Conservation (phyloP, 2,329 filamentous ascomycete species). For the Scortechinia acanthostroma region DNA sequence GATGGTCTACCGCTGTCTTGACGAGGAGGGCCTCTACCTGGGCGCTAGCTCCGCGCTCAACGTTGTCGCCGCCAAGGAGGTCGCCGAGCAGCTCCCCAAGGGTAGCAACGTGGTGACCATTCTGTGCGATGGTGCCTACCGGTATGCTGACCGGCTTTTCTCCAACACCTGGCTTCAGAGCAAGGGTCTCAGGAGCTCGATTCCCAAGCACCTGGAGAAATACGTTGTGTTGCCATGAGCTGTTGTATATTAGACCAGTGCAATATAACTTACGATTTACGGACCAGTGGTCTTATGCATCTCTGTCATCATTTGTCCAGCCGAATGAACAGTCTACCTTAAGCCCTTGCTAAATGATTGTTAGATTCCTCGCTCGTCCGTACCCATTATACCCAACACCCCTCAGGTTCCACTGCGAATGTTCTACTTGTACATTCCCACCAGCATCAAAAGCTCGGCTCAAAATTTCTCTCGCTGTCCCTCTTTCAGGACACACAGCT, state of each 20-base stretch:
- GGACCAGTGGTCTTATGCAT: no score
- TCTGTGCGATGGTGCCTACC: conserved; percentile 91
- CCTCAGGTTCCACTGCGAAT: background rate
- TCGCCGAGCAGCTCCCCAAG: conserved; percentile 81
- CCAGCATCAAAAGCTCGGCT: background rate
- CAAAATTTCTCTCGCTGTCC: background rate
- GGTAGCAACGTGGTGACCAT: conserved; percentile 90
- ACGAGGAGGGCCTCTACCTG: conserved; percentile 91
- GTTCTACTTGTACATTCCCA: background rate
- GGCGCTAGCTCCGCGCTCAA: conserved; percentile 91
- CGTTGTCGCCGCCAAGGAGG: conserved; percentile 88
- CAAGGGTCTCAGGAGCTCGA: conserved; percentile 74
- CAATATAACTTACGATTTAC: no score
- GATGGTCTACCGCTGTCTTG: conserved; percentile 94
- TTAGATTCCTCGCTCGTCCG: background rate
- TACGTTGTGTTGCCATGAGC: conserved; percentile 82
- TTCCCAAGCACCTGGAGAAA: conserved; percentile 80
- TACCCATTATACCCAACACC: conserved; percentile 1
- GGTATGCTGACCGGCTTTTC: conserved; percentile 91
- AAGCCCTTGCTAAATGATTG: background rate
- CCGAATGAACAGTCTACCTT: no score
- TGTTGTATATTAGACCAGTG: conserved; percentile 3
- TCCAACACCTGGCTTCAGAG: conserved; percentile 81
- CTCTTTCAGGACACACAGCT: background rate
- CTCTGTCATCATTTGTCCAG: no score